Evolutionary conservation across 208 protist genomes (phyloP).

Genomic region (Eutreptiella sp.): DNA sequence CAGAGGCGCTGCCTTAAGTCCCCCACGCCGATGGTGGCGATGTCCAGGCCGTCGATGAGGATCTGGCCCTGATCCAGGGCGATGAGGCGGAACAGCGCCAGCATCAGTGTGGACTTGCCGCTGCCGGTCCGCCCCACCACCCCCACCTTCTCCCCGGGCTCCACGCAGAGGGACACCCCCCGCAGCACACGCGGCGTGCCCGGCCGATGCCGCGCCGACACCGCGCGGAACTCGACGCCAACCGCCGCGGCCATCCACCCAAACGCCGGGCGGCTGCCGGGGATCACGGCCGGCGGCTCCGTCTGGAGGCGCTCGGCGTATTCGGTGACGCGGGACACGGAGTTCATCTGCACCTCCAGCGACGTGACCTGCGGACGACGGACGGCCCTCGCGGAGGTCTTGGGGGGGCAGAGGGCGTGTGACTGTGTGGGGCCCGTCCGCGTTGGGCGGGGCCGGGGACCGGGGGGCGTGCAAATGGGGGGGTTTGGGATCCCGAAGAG

Average conservation of each 20-base stretch:
- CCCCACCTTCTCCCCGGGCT: constrained; percentile 52
- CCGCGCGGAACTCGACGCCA: background rate
- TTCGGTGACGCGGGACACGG: constrained; percentile 60
- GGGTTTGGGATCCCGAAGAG: no score
- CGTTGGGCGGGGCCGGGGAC: no score
- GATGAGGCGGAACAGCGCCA: constrained; percentile 14
- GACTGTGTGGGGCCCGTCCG: no score
- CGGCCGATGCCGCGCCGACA: background rate
- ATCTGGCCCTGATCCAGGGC: constrained; percentile 10
- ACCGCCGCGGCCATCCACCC: constrained; percentile 38
- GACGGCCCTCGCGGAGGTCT: no score
- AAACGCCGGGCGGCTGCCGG: background rate
- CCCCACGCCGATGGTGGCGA: background rate
- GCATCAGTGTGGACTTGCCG: constrained; percentile 45
- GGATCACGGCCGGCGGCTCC: background rate
- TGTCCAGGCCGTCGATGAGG: constrained; percentile 25
- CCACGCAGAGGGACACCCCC: constrained; percentile 33
- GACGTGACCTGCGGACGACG: constrained; percentile 41
- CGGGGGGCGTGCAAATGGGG: no score
- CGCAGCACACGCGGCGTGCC: constrained; percentile 22
- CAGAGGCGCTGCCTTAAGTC: background rate
- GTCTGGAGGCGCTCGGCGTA: constrained; percentile 56
- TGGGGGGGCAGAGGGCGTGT: no score
- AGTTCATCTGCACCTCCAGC: constrained; percentile 72
- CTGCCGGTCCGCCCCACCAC: constrained; percentile 57